Conservation (phyloP, 2,329 filamentous ascomycete species). For the Didymellaceae sp. region DNA sequence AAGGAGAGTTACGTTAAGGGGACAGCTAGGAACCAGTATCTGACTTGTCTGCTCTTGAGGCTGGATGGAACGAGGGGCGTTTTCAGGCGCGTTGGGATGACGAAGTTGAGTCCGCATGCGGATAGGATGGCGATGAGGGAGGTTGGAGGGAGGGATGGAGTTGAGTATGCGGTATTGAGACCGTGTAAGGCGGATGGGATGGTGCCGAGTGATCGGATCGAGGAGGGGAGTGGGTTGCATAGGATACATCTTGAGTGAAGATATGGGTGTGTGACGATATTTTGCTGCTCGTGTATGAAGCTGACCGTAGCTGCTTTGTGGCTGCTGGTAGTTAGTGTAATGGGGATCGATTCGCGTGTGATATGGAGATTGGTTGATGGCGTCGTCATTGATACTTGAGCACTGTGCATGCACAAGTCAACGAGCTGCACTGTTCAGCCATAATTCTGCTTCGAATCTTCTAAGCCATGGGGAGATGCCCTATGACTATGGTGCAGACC, state of each 20-base stretch:
- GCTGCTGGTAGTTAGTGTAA: no score
- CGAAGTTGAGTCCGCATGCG: background rate
- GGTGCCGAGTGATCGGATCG: background rate
- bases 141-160: background rate
- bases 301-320: no score
- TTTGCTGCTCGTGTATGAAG: no score
- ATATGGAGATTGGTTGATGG: no score
- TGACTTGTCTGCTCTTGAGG: background rate
- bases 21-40: background rate
- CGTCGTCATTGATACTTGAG: no score
- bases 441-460: no score
- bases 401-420: no score
- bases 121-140: background rate
- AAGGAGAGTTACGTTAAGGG: background rate
- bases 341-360: no score
- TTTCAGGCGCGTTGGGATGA: slow-evolving; percentile 1
- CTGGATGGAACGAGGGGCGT: background rate
- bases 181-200: background rate
- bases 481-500: no score
- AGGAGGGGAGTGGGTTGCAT: background rate
- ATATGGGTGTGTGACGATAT: no score
- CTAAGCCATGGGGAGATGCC: no score
- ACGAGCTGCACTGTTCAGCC: no score
- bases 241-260: background rate
- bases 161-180: background rate